Percentiles rank a stretch among this genome's conserved stretches.
Evolutionary conservation across 2,329 filamentous ascomycete genomes (phyloP).

Genomic region (Bertia moriformis): DNA sequence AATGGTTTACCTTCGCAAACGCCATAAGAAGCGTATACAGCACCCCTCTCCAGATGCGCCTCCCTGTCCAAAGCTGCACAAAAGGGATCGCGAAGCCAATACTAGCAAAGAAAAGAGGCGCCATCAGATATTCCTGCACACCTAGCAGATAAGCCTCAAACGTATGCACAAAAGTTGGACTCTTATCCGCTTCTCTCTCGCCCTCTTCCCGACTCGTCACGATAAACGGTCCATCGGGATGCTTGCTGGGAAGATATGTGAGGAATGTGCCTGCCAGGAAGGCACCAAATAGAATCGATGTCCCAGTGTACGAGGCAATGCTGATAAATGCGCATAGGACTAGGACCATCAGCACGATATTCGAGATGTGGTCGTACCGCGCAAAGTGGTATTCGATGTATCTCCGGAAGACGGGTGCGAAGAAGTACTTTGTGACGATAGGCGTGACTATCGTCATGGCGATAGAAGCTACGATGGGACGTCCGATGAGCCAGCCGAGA

Average conservation of each 20-base stretch:
- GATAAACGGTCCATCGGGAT: conserved; percentile 17
- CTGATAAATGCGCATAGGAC: conserved; percentile 11
- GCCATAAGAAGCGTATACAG: conserved; percentile 41
- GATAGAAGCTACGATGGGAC: conserved; percentile 19
- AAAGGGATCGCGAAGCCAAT: conserved; percentile 49
- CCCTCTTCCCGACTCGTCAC: conserved; percentile 16
- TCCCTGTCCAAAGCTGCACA: conserved; percentile 32
- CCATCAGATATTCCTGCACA: conserved; percentile 26
- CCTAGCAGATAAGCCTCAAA: conserved; percentile 20
- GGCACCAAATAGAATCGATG: conserved; percentile 20
- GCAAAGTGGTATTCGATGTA: conserved; percentile 17
- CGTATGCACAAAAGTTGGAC: conserved; percentile 20
- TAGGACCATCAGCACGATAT: conserved; percentile 15
- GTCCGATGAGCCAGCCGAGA: conserved; percentile 19
- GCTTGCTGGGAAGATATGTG: conserved; percentile 18
- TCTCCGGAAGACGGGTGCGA: conserved; percentile 18
- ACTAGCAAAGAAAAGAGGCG: conserved; percentile 41
- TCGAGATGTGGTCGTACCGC: conserved; percentile 12
- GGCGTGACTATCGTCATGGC: conserved; percentile 18
- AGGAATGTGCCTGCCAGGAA: conserved; percentile 23
- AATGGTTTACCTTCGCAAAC: conserved; percentile 24
- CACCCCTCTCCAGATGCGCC: conserved; percentile 38
- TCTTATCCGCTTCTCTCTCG: conserved; percentile 14
- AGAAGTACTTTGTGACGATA: conserved; percentile 18
- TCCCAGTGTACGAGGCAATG: conserved; percentile 19